phyloP scores from a whole-genome alignment of 345 rosid species.

The Arabidopsis arenosa region DNA sequence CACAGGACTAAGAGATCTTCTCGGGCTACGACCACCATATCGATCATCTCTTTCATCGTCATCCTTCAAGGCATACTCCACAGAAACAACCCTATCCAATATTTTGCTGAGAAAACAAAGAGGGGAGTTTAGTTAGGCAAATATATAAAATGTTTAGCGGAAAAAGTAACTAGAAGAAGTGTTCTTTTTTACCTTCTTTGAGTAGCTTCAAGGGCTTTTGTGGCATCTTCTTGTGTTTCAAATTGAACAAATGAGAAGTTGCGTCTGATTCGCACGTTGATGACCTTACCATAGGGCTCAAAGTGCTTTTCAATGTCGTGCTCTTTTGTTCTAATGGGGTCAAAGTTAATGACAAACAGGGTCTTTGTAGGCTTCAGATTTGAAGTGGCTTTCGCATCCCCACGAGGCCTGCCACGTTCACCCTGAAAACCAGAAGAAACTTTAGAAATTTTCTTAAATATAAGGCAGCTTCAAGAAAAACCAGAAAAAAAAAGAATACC shows the following conservation, averaged over 20 bases:
- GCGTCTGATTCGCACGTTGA: slow-evolving; percentile 66
- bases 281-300: slow-evolving; percentile 76
- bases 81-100: slow-evolving; percentile 78
- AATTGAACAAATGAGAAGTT: slow-evolving; percentile 92
- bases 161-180: not conserved
- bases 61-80: slow-evolving; percentile 84
- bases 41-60: slow-evolving; percentile 70
- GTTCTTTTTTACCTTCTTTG: slow-evolving; percentile 60
- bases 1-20: slow-evolving; percentile 73
- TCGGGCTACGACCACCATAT: slow-evolving; percentile 57
- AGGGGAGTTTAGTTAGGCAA: not conserved
- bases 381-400: slow-evolving; percentile 50
- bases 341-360: slow-evolving; percentile 82
- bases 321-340: slow-evolving; percentile 68
- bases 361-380: slow-evolving; percentile 82
- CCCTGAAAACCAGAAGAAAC: slow-evolving; percentile 51
- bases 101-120: slow-evolving; percentile 57
- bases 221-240: slow-evolving; percentile 84
- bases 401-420: slow-evolving; percentile 66
- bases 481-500: slow-evolving; percentile 42
- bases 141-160: not conserved
- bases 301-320: slow-evolving; percentile 73
- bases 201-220: slow-evolving; percentile 77
- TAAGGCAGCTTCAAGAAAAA: not conserved
- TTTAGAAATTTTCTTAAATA: not conserved